Evolutionary conservation across 768 basidiomycete genomes (phyloP).

Genomic region (Boletus sensibilis): DNA sequence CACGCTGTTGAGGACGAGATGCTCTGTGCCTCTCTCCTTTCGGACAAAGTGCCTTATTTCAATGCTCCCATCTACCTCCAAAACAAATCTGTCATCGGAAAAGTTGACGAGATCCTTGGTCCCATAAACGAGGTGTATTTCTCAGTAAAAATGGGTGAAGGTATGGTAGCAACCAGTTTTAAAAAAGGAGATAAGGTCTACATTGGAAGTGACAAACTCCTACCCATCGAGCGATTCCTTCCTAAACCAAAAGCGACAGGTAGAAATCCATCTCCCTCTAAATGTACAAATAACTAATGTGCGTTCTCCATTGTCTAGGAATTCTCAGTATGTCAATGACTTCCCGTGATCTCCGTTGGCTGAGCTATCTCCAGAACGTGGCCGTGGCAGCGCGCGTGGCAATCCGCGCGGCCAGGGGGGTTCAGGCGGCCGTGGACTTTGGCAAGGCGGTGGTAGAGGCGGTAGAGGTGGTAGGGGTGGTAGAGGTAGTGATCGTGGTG

Average conservation of each 20-base stretch:
- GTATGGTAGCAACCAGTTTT: constrained; percentile 94
- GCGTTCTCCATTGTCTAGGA: constrained; percentile 27
- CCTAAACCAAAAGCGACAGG: constrained; percentile 90
- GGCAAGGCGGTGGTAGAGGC: constrained; percentile 40
- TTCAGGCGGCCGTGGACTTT: constrained; percentile 32
- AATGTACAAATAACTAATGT: constrained; percentile 3
- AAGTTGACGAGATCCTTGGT: constrained; percentile 99
- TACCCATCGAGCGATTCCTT: constrained; percentile 94
- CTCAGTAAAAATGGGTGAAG: constrained; percentile 94
- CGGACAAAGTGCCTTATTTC: constrained; percentile 96
- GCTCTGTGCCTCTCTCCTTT: constrained; percentile 83
- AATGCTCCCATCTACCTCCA: constrained; percentile 97
- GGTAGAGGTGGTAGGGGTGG: constrained; percentile 38
- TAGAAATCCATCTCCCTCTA: constrained; percentile 39
- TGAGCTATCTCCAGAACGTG: constrained; percentile 46
- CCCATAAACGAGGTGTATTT: constrained; percentile 99
- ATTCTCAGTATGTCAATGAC: constrained; percentile 9
- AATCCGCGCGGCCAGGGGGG: constrained; percentile 28
- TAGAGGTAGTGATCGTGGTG: constrained; percentile 41
- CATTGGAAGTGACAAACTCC: constrained; percentile 94
- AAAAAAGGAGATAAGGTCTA: constrained; percentile 98
- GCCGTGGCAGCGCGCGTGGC: constrained; percentile 37
- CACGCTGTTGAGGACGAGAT: constrained; percentile 99
- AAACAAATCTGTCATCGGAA: constrained; percentile 94
- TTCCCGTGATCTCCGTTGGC: constrained; percentile 5